Base-by-base conservation (phyloP, 768 basidiomycete species). In the Naganishia friedmannii region DNA sequence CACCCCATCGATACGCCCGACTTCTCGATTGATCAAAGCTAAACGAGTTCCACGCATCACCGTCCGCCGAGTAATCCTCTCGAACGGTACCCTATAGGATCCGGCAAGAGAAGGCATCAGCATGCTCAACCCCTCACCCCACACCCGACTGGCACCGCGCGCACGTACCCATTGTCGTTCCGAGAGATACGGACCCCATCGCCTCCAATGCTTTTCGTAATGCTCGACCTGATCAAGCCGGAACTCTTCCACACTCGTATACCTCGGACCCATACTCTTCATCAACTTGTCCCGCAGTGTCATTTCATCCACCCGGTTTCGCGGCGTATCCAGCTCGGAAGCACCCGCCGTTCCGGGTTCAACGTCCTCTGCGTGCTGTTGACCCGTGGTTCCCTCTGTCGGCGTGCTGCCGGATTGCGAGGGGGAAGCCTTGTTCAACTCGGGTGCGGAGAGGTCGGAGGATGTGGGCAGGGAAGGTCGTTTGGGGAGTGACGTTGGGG, bases 1-100 rank as follows among this genome's bases (percentile, higher is more conserved):
- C 96, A 53, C 96, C 96, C 96, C 96, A 99, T 77, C 96, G 86
- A 82, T 97, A 99, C 28, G 93, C 91, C 69, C 96, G 88, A 68
- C 78, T 78, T 21, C 75, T 77, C 17, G 78, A 72, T 73, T 79
- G 76, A 48, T 79, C 77, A 67, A 79, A 79, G 21, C 76, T 76
- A 73, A 79, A 79, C 45, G 77, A 78, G 70, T 81, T 79, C 80
- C 79, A 79, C 9, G 92, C 93, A 79, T 96, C 93, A 63, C 96
- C 96, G 78, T 98, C 89, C 26, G 85, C 89, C 42, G 96, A 98
- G 83, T 99, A 99, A 80, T 99, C 96, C 82, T 99, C 96, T 72
- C 96, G 88, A 51, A 99, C 96, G 26, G 95, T 98, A 26, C 94
- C 95, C 94, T 97, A 67, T 4, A 3, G 54, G 15, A 74, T 9